Conservation (phyloP, 2,329 filamentous ascomycete species). For the Fusarium zealandicum region DNA sequence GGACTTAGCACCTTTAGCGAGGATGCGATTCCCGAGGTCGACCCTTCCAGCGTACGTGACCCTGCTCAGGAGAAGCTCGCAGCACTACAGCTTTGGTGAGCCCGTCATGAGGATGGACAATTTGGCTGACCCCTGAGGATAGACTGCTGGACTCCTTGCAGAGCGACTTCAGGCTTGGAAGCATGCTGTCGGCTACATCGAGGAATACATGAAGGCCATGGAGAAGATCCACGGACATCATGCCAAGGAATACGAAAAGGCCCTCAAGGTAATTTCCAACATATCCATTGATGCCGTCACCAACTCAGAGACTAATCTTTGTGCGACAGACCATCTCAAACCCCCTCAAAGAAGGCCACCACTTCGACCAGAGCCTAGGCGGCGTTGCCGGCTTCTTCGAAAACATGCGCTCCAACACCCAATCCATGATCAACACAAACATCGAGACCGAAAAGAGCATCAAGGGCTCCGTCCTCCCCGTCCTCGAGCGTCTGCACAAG, state of each 20-base stretch:
- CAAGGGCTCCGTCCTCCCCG: slow-evolving; percentile 83
- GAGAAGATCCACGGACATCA: slow-evolving; percentile 87
- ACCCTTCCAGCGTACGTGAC: slow-evolving; percentile 63
- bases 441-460: slow-evolving; percentile 90
- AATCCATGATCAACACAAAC: slow-evolving; percentile 88
- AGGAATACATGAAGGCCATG: slow-evolving; percentile 85
- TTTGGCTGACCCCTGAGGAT: slow-evolving; percentile 16
- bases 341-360: slow-evolving; percentile 86
- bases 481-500: slow-evolving; percentile 88
- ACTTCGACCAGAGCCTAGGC: slow-evolving; percentile 90
- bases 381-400: slow-evolving; percentile 92
- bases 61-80: background rate
- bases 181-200: slow-evolving; percentile 87
- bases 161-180: slow-evolving; percentile 96
- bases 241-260: slow-evolving; percentile 93
- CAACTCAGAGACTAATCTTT: slow-evolving; percentile 7
- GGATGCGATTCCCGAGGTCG: slow-evolving; percentile 65
- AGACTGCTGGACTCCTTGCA: slow-evolving; percentile 81
- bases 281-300: background rate
- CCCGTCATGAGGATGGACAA: background rate
- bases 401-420: slow-evolving; percentile 90
- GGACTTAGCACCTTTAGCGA: slow-evolving; percentile 57
- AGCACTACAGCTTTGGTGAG: background rate
- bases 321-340: slow-evolving; percentile 75
- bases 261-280: slow-evolving; percentile 70